Conservation (phyloP, 306 rosid genomes). For the Prunus mira region DNA sequence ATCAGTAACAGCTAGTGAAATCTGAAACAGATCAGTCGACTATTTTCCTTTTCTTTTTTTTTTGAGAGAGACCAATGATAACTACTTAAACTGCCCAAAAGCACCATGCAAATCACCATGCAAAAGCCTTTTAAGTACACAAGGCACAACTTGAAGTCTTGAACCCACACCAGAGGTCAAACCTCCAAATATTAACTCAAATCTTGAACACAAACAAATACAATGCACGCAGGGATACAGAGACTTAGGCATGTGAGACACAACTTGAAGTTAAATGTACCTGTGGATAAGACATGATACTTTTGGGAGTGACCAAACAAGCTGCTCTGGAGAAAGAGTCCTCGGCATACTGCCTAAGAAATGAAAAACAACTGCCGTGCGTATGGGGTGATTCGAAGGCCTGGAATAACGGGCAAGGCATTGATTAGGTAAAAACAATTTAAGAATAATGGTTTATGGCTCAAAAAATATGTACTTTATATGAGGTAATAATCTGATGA, state of each 20-base stretch:
- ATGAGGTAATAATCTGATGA: background rate
- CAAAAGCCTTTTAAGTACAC: background rate
- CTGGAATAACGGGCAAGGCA: conserved; percentile 40
- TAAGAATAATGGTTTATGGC: background rate
- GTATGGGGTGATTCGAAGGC: conserved; percentile 97
- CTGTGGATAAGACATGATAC: conserved; percentile 93
- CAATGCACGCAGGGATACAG: background rate
- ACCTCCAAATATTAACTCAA: background rate
- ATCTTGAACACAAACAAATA: background rate
- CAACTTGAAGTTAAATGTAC: conserved; percentile 31
- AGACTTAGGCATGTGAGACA: background rate
- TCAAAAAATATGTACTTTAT: background rate
- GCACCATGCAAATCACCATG: background rate
- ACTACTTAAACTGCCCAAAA: background rate
- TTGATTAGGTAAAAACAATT: conserved; percentile 7
- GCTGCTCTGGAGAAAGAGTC: conserved; percentile 88
- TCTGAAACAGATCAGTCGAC: background rate
- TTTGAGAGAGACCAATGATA: background rate
- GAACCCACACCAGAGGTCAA: conserved; percentile 3
- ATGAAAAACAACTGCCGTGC: conserved; percentile 69
- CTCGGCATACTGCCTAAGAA: conserved; percentile 92
- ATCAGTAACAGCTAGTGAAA: background rate
- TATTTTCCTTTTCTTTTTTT: background rate
- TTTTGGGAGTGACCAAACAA: conserved; percentile 87
- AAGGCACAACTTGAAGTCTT: background rate